Percentiles rank a stretch among this genome's conserved stretches.
phyloP scores from a whole-genome alignment of 768 basidiomycete genomes.

The Daedalea quercina region DNA sequence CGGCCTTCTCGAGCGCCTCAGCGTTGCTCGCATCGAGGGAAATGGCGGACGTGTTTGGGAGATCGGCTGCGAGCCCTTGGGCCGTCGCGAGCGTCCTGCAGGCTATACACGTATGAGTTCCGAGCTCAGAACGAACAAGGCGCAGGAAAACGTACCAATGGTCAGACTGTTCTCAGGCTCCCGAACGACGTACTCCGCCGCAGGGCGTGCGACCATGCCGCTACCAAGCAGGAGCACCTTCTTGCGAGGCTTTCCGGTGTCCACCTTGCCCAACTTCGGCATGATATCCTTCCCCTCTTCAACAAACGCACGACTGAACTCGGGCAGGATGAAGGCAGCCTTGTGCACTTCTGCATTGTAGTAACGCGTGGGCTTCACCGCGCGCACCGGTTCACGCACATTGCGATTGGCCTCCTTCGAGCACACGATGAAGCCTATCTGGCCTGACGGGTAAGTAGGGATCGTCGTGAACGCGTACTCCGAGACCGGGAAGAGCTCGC shows the following conservation, averaged over 20 bases:
- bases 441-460: conserved; percentile 97
- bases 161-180: conserved; percentile 78
- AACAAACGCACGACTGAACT: conserved; percentile 74
- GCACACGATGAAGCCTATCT: conserved; percentile 91
- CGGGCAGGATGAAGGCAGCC: conserved; percentile 86
- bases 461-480: conserved; percentile 96
- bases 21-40: conserved; percentile 74
- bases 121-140: background rate
- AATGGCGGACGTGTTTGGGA: conserved; percentile 66
- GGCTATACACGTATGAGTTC: conserved; percentile 34
- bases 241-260: conserved; percentile 47
- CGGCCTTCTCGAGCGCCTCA: conserved; percentile 66
- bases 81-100: conserved; percentile 85
- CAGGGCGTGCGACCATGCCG: conserved; percentile 94
- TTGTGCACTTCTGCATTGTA: conserved; percentile 80
- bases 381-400: conserved; percentile 66
- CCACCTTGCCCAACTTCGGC: conserved; percentile 68
- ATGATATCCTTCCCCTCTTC: conserved; percentile 65
- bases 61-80: conserved; percentile 54
- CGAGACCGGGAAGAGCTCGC: conserved; percentile 67
- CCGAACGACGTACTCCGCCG: conserved; percentile 88
- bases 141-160: conserved; percentile 48
- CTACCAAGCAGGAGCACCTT: conserved; percentile 87
- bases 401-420: conserved; percentile 69
- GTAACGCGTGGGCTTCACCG: conserved; percentile 69